Base-by-base conservation (phyloP, 495 filamentous ascomycete genomes). In the Terfezia claveryi region DNA sequence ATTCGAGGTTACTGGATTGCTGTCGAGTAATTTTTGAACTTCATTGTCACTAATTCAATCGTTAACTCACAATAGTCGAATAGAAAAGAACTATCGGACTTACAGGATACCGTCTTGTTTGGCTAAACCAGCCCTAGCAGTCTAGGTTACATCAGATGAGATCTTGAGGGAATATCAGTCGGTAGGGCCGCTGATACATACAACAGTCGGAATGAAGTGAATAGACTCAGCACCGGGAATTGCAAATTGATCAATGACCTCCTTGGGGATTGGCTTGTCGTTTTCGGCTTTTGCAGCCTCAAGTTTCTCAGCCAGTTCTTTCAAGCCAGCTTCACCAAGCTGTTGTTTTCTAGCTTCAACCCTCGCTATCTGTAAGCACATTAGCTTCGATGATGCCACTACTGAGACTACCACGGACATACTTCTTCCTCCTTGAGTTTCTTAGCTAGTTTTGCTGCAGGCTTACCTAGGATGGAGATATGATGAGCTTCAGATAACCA, bases 401-500 rank as follows among this genome's bases (percentile, higher is more conserved):
- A 32, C 27, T 32, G 27, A 32, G 4, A 32, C 27, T 32, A 2
- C 27, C 27, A 32, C 7, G 27, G 23, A 51, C 23, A 23, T 51
- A 51, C 50, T 11, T 89, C 92, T 8, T 82, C 80, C 23, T 71
- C 72, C 61, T 66, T 62, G 14, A 59, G 62, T 38, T 62, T 62
- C 52, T 62, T 65, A 0, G 60, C 57, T n/a, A 66, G 49, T 50
- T 58, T 65, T 20, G 75, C 65, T 0, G 85, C 89, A 1, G 85
- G 85, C 51, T 80, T 81, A n/a, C 88, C 91, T 16, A 98, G 73
- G 46, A 96, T 78, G 1, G 86, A 85, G 56, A 94, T 73, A 66
- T 94, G 87, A 49, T 81, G 72, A 32, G 87, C 87, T 63, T 93
- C 85, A 1, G 81, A 73, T 23, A 99, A 74, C 85, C 86, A 96